Conservation (phyloP, 2,329 filamentous ascomycete genomes). For the Cordyceps cicadae region DNA sequence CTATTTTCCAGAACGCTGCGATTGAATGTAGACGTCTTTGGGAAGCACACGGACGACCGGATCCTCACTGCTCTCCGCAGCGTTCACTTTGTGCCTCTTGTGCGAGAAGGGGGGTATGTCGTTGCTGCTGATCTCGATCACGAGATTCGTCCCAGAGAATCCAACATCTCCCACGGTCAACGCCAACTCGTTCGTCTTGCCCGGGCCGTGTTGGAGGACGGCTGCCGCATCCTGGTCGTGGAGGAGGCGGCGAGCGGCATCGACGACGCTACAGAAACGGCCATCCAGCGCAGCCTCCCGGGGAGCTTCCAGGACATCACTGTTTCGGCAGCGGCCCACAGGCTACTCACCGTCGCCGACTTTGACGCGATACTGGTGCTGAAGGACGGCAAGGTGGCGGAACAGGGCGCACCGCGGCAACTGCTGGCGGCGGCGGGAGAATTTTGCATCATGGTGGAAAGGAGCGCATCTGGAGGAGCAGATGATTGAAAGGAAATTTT, state of each 20-base stretch:
- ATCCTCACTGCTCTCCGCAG: conserved; percentile 55
- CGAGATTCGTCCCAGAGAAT: conserved; percentile 53
- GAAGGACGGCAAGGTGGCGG: conserved; percentile 52
- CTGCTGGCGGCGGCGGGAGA: conserved; percentile 42
- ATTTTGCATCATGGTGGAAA: conserved; percentile 42
- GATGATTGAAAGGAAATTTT: neutral
- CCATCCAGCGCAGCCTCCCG: conserved; percentile 61
- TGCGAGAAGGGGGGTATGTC: neutral
- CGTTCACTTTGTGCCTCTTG: conserved; percentile 36
- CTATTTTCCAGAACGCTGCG: conserved; percentile 66
- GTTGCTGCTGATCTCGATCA: conserved; percentile 42
- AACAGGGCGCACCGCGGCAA: conserved; percentile 51
- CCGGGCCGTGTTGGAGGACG: conserved; percentile 36
- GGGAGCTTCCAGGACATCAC: conserved; percentile 56
- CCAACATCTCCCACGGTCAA: conserved; percentile 62
- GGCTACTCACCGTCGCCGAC: conserved; percentile 60
- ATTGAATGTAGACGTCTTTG: conserved; percentile 63
- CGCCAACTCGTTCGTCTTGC: conserved; percentile 61
- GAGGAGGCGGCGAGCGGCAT: conserved; percentile 66
- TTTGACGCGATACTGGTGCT: conserved; percentile 61
- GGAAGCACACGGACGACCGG: conserved; percentile 54
- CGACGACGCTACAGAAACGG: conserved; percentile 58
- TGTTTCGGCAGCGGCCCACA: conserved; percentile 61
- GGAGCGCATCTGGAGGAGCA: neutral
- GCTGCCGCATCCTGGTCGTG: conserved; percentile 9